Conservation (phyloP, 176 grass and related monocot species). For the Lolium multiflorum region DNA sequence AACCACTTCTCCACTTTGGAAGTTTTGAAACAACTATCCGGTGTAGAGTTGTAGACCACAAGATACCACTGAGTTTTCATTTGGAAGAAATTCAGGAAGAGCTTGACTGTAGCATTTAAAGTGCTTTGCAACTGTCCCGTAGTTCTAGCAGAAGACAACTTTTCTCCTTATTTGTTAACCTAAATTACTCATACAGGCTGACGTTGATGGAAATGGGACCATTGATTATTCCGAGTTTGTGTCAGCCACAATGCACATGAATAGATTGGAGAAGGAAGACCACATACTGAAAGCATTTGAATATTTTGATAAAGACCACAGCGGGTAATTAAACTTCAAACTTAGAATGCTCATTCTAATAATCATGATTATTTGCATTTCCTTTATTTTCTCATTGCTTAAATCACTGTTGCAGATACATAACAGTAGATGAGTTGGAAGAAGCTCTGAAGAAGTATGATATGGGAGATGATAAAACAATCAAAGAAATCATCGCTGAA, state of each 20-base stretch:
- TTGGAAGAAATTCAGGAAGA: constrained; percentile 19
- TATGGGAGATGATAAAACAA: constrained; percentile 97
- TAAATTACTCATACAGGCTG: constrained; percentile 68
- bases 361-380: constrained; percentile 31
- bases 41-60: neutral
- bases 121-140: constrained; percentile 18
- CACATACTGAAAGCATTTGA: constrained; percentile 98
- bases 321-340: constrained; percentile 69
- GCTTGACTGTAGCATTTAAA: constrained; percentile 10
- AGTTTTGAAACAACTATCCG: constrained; percentile 20
- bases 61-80: neutral
- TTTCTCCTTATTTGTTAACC: constrained; percentile 16
- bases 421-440: constrained; percentile 95
- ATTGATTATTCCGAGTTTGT: constrained; percentile 98
- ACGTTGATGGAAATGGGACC: constrained; percentile 98
- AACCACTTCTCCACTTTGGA: constrained; percentile 15
- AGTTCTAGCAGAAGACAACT: constrained; percentile 11
- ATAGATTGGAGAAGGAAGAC: constrained; percentile 95
- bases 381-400: constrained; percentile 43
- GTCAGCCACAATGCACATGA: constrained; percentile 99
- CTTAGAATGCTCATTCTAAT: constrained; percentile 5
- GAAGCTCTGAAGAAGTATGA: constrained; percentile 98
- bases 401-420: constrained; percentile 69
- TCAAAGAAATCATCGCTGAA: constrained; percentile 99
- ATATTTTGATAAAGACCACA: constrained; percentile 97